Conservation (phyloP, 495 filamentous ascomycete species). For the Evansstolkia leycettana region DNA sequence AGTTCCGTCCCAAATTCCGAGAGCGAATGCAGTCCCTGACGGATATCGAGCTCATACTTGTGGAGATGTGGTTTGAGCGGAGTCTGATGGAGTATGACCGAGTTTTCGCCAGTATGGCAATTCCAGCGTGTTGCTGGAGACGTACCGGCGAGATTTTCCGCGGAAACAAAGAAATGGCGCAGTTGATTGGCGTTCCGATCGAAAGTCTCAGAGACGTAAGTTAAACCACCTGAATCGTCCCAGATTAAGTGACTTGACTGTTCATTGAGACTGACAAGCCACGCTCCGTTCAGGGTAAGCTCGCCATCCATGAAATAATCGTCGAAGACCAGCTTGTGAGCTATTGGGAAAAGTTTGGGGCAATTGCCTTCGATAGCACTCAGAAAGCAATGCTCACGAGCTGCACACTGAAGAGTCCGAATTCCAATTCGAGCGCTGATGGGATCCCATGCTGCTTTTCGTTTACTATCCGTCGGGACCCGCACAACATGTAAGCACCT, state of each 20-base stretch:
- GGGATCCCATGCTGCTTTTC: constrained; percentile 93
- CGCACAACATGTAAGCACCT: constrained; percentile 81
- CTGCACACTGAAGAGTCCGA: constrained; percentile 81
- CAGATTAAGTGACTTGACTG: background rate
- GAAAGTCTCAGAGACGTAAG: constrained; percentile 83
- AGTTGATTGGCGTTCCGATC: constrained; percentile 86
- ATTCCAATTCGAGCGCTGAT: constrained; percentile 54
- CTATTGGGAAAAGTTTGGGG: constrained; percentile 98
- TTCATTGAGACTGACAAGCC: constrained; percentile 3
- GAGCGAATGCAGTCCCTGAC: constrained; percentile 86
- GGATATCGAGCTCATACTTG: constrained; percentile 82
- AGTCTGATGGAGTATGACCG: constrained; percentile 94
- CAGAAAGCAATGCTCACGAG: constrained; percentile 96
- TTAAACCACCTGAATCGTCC: constrained; percentile 8
- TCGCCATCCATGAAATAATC: constrained; percentile 91
- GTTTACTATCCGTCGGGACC: constrained; percentile 87
- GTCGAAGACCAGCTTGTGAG: constrained; percentile 86
- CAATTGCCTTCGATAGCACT: constrained; percentile 92
- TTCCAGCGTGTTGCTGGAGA: constrained; percentile 95
- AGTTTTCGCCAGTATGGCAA: constrained; percentile 97
- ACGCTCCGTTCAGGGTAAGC: constrained; percentile 72
- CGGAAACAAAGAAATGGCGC: constrained; percentile 97
- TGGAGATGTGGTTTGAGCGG: constrained; percentile 98
- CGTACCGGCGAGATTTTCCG: constrained; percentile 95
- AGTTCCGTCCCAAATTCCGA: constrained; percentile 89